phyloP scores from a whole-genome alignment of 176 grass and related monocot species.

The Elymus sibiricus region DNA sequence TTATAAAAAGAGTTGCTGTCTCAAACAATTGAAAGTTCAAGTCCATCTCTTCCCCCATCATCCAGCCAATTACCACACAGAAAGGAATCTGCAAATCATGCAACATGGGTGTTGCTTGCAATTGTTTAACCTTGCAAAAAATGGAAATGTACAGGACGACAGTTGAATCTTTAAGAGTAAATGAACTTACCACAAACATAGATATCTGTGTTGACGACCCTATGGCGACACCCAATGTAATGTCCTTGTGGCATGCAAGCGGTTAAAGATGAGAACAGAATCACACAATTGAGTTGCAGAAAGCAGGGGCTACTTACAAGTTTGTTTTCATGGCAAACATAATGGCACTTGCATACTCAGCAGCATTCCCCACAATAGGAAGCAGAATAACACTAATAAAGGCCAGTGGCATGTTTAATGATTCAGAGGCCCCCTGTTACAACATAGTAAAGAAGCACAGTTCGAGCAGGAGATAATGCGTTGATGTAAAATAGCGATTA shows the following conservation, averaged over 20 bases:
- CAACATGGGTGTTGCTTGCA: not conserved
- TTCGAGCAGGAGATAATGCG: constrained; percentile 4
- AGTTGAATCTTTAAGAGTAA: not conserved
- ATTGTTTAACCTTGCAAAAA: constrained; percentile 20
- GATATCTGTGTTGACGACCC: constrained; percentile 98
- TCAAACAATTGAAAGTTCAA: constrained; percentile 92
- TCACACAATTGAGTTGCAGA: constrained; percentile 19
- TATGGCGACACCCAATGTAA: constrained; percentile 95
- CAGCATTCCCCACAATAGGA: constrained; percentile 96
- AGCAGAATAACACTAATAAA: constrained; percentile 99
- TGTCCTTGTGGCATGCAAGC: constrained; percentile 58
- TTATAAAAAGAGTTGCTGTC: constrained; percentile 20
- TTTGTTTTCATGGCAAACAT: constrained; percentile 99
- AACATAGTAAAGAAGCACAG: constrained; percentile 30
- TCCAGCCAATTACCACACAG: constrained; percentile 84
- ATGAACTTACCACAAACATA: constrained; percentile 90
- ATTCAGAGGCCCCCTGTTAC: constrained; percentile 88
- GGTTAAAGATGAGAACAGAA: constrained; percentile 9
- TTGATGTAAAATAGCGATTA: not conserved
- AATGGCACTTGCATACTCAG: constrained; percentile 98
- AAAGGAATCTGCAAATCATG: constrained; percentile 34
- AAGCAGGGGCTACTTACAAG: constrained; percentile 51
- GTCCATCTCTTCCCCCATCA: constrained; percentile 97
- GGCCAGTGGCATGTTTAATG: constrained; percentile 80
- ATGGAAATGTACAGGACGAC: constrained; percentile 10